Percentiles rank a stretch among this genome's conserved stretches.
Evolutionary conservation across 2,329 filamentous ascomycete species (phyloP).

Genomic region (Blumeria graminis): DNA sequence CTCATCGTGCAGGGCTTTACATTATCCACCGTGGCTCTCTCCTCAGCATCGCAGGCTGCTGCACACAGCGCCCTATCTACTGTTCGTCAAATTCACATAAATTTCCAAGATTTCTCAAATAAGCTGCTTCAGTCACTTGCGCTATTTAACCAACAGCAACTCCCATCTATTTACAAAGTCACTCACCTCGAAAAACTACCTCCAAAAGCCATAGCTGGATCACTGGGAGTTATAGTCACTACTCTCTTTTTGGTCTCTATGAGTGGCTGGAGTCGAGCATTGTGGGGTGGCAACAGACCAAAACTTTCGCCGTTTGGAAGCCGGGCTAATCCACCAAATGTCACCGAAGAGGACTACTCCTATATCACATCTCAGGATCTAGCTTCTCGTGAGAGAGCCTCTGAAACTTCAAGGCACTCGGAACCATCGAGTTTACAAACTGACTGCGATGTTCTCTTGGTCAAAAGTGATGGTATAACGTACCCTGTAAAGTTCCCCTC

Average conservation of each 20-base stretch:
- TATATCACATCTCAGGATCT: conserved; percentile 66
- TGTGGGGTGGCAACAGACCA: conserved; percentile 10
- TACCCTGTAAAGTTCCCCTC: conserved; percentile 52
- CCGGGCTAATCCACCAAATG: conserved; percentile 25
- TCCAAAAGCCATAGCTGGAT: too few relatives aligned
- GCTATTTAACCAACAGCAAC: too few relatives aligned
- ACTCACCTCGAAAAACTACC: too few relatives aligned
- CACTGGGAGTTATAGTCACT: too few relatives aligned
- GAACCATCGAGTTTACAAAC: conserved; percentile 17
- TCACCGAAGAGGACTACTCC: conserved; percentile 54
- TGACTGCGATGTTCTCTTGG: conserved; percentile 46
- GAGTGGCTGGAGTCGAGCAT: conserved; percentile 14
- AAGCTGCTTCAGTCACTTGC: too few relatives aligned
- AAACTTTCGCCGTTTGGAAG: conserved; percentile 14
- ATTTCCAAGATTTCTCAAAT: too few relatives aligned
- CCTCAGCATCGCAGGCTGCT: too few relatives aligned
- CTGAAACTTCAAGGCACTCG: conserved; percentile 18
- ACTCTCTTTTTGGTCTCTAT: conserved; percentile 7
- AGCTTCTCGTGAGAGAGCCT: conserved; percentile 19
- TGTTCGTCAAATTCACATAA: too few relatives aligned
- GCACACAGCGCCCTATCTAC: too few relatives aligned
- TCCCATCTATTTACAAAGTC: too few relatives aligned
- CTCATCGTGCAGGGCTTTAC: too few relatives aligned
- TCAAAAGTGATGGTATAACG: conserved; percentile 41
- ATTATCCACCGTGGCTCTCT: too few relatives aligned